Evolutionary conservation across 768 basidiomycete genomes (phyloP), one percentile per base, ranked within the genome.

Genomic region (Rhodotorula kratochvilovae): DNA sequence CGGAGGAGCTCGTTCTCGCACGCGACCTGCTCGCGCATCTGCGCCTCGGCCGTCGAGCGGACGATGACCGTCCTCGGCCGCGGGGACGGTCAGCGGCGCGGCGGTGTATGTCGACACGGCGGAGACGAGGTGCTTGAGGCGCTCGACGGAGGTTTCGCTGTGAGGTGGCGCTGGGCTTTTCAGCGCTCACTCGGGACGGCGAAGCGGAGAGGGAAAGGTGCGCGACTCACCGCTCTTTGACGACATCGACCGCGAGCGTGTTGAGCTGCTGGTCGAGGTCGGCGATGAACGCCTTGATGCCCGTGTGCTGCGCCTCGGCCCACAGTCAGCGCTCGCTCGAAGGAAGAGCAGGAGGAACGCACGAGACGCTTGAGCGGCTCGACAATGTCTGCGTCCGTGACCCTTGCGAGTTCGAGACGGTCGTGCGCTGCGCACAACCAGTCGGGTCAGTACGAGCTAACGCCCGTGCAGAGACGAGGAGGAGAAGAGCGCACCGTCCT

Each of bases 1-100:
- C 21, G 17, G 29, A 71, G 55, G 12, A 71, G 43, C 50, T 67
- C 65, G 39, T 71, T 71, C 55, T 71, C 70, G 60, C 66, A 61
- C 33, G n/a, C 29, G 36, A 60, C 50, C 42, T 66, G 70, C 8
- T 25, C 25, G 29, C 48, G 29, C 39, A 71, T 16, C 65, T 71
- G 70, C 13, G 11, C 12, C 31, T 71, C 70, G 7, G 51, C 64
- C 27, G 36, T n/a, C 21, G 55, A 11, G 48, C 61, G 53, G 12
- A 62, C 46, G 55, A 71, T 31, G 61, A 63, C 7, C 11, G 48
- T 71, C 70, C 19, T 66, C 55, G 2, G 13, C 12, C 39, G 65
- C 58, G 16, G 64, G 23, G 33, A 46, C 48, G 29, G 42, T 8
- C 43, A 60, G 64, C 21, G 63, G 63, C 19, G 39, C 27, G 3